Percentiles rank a stretch among this genome's conserved stretches.
phyloP scores from a whole-genome alignment of 1,284 basidiomycete species.

The Peniophora sp. region DNA sequence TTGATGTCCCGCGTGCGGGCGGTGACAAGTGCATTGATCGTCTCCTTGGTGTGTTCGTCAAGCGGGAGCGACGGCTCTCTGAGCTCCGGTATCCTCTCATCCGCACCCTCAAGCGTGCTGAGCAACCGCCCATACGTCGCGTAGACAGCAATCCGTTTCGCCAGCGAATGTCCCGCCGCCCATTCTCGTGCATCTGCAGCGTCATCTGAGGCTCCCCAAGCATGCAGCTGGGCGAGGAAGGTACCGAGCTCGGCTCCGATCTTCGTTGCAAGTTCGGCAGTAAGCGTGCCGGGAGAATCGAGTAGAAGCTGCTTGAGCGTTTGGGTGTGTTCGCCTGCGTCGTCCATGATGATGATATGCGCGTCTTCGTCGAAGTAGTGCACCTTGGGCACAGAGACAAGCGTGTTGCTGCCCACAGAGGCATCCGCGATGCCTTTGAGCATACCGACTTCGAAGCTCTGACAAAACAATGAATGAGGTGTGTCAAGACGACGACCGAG shows the following conservation, averaged over 20 bases:
- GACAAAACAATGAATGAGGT: too few relatives aligned
- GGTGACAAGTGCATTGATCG: conserved; percentile 26
- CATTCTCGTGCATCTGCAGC: conserved; percentile 21
- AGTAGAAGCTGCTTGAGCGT: conserved; percentile 45
- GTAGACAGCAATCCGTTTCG: conserved; percentile 32
- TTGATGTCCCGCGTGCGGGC: conserved; percentile 27
- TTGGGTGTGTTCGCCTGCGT: conserved; percentile 33
- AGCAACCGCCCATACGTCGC: conserved; percentile 41
- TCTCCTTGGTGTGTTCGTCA: conserved; percentile 25
- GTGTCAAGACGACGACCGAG: too few relatives aligned
- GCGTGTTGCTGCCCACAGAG: conserved; percentile 15
- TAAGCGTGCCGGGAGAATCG: conserved; percentile 20
- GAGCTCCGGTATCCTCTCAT: conserved; percentile 23
- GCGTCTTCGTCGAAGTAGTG: conserved; percentile 38
- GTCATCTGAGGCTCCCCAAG: conserved; percentile 22
- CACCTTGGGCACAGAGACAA: conserved; percentile 40
- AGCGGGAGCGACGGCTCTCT: conserved; percentile 32
- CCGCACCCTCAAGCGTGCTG: conserved; percentile 31
- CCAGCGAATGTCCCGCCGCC: conserved; percentile 34
- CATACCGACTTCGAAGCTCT: conserved; percentile 43
- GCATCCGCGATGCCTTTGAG: conserved; percentile 28
- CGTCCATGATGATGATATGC: conserved; percentile 53
- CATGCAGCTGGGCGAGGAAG: conserved; percentile 43
- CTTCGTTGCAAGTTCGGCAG: conserved; percentile 23
- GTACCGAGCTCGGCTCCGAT: conserved; percentile 44